Evolutionary conservation across 495 filamentous ascomycete species (phyloP).

Genomic region (Neurospora discreta): DNA sequence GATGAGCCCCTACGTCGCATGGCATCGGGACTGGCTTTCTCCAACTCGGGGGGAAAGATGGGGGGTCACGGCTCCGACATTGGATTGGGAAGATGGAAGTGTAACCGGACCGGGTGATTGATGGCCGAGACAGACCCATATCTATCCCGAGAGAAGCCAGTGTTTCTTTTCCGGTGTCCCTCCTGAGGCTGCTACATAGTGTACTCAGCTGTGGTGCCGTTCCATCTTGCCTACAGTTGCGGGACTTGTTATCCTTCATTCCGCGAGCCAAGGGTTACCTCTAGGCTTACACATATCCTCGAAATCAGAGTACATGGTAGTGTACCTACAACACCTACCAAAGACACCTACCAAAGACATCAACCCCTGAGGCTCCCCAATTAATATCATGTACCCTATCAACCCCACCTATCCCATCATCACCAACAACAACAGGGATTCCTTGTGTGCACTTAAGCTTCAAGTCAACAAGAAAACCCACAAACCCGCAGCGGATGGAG

Average conservation of each 20-base stretch:
- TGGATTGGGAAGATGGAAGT: constrained; percentile 1
- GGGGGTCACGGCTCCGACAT: constrained; percentile 4
- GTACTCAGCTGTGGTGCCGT: background rate
- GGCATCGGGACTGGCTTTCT: background rate
- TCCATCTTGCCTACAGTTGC: background rate
- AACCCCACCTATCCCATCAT: background rate
- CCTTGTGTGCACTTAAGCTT: background rate
- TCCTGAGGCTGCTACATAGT: too few species aligned
- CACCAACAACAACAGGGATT: background rate
- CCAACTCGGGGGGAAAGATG: background rate
- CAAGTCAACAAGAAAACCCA: background rate
- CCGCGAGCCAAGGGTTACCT: too few species aligned
- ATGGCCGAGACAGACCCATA: background rate
- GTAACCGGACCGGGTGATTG: background rate
- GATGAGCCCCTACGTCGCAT: background rate
- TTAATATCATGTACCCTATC: background rate
- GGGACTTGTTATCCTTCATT: background rate
- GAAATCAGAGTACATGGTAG: too few species aligned
- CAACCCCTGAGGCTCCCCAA: background rate
- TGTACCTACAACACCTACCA: too few species aligned
- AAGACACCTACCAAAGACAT: background rate
- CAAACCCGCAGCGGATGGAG: background rate
- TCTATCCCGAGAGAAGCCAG: background rate
- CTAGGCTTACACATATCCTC: background rate
- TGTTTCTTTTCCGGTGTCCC: background rate